Base-by-base conservation (phyloP, 2,329 filamentous ascomycete species). In the Piedraia hortae region DNA sequence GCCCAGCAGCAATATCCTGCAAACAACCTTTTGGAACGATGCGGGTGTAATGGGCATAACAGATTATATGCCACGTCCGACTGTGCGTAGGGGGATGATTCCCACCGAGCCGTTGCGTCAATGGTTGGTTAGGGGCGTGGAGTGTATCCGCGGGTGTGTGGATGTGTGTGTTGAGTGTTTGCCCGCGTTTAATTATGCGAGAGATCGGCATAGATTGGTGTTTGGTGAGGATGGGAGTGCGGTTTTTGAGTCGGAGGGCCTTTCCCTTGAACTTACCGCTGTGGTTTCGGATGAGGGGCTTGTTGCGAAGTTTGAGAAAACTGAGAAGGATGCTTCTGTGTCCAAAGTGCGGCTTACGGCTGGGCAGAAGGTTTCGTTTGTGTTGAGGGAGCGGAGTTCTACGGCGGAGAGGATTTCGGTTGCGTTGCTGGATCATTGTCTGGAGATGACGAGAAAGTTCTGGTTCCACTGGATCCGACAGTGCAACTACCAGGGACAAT, bases 111-210 rank as follows among this genome's bases (percentile, higher is more conserved):
- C 9, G 10, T 14, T 21, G 9, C 19, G 19, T 2, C 13, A 21
- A 21, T 21, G 19, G 19, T 8, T 21, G 5, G 19, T 21, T 8
- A 21, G 19, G 10, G 12, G 19, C 4, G 19, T 21, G 9, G 19
- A 13, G 10, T 20, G 19, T 13, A 12, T 20, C 10, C 9, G 19
- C 13, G 19, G 19, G 12, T 12, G 10, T 8, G 15, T 20, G 12
- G 10, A 20, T 11, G 19, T 20, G 12, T 20, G 19, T 14, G 10
- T 20, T 4, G n/a, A 14, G 10, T 20, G 19, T n/a, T 8, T 10
- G 11, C 19, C 19, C 7, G 19, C 19, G 5, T 20, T 20, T 14
- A 13, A 20, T 6, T 20, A 20, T n/a, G 19, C 19, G 7, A 12
- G 7, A 12, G 19, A 20, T 13, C 13, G 10, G 8, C 19, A 20